These are phyloP conservation scores for Eragrostis tef DNA, from an alignment of 202 grass and related monocot genomes.

Conservation along the genomic window DNA sequence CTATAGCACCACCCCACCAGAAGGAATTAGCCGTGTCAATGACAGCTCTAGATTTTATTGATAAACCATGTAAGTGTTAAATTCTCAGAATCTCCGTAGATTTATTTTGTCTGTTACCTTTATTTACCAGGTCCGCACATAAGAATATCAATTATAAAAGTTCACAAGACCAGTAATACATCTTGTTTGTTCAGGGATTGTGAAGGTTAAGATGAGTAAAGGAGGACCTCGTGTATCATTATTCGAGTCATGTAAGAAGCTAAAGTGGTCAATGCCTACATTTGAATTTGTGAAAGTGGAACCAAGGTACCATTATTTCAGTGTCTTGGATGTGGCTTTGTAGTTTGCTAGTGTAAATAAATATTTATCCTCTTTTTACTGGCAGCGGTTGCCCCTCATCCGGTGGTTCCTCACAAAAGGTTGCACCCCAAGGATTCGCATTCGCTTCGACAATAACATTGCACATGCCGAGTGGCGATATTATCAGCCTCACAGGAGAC, in stretches of 20 bases:
- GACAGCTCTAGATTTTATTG: conserved; percentile 33
- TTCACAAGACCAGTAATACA: conserved; percentile 15
- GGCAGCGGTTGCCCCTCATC: conserved; percentile 32
- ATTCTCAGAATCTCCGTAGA: conserved; percentile 12
- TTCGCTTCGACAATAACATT: conserved; percentile 69
- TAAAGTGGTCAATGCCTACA: conserved; percentile 75
- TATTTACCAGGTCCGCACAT: conserved; percentile 9
- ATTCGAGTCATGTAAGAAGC: conserved; percentile 72
- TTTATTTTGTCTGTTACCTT: conserved; percentile 27
- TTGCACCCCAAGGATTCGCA: conserved; percentile 44
- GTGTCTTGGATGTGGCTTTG: background rate
- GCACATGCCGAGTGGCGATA: conserved; percentile 63
- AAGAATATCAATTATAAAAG: conserved; percentile 1
- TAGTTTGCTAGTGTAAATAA: conserved; percentile 27
- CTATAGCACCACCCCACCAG: conserved; percentile 33
- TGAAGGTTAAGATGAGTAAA: conserved; percentile 75
- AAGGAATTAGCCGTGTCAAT: conserved; percentile 31
- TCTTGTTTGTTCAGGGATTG: conserved; percentile 60
- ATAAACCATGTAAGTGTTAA: conserved; percentile 53
- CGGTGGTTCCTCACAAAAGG: conserved; percentile 27
- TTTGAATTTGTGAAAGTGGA: conserved; percentile 61
- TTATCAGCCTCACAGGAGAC: conserved; percentile 65
- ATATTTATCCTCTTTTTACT: conserved; percentile 7
- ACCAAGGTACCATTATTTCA: conserved; percentile 56
- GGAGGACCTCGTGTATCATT: conserved; percentile 76